Percentiles rank a stretch among this genome's conserved stretches.
phyloP scores from a whole-genome alignment of 2,329 filamentous ascomycete genomes.

The Scedosporium minutisporum region DNA sequence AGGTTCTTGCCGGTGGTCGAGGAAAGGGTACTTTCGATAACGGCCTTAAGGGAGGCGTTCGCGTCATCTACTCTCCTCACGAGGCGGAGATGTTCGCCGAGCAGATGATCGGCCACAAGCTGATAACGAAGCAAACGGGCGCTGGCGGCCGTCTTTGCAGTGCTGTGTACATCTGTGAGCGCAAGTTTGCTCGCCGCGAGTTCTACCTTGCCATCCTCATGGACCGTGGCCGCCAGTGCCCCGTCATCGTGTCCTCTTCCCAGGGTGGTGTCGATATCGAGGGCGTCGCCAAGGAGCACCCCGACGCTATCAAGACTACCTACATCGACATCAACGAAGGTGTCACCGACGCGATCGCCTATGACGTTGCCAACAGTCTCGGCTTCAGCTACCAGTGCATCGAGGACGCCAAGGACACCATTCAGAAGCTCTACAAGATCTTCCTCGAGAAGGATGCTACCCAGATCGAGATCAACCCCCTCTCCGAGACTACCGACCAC shows the following conservation, averaged over 20 bases:
- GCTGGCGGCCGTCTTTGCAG: constrained; percentile 89
- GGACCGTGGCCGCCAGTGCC: constrained; percentile 84
- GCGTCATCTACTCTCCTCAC: constrained; percentile 97
- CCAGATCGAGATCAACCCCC: constrained; percentile 99
- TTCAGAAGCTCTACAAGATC: constrained; percentile 98
- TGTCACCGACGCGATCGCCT: constrained; percentile 91
- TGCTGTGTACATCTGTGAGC: constrained; percentile 97
- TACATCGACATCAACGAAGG: constrained; percentile 88
- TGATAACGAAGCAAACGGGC: constrained; percentile 98
- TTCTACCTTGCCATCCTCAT: constrained; percentile 99
- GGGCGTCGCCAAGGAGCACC: constrained; percentile 94
- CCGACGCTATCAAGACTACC: constrained; percentile 90
- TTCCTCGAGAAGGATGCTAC: constrained; percentile 98
- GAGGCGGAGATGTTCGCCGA: constrained; percentile 95
- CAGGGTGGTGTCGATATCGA: constrained; percentile 99
- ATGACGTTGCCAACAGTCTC: constrained; percentile 79
- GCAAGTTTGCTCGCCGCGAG: constrained; percentile 97
- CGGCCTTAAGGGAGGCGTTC: constrained; percentile 95
- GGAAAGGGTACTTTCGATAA: constrained; percentile 98
- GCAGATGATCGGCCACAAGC: constrained; percentile 99
- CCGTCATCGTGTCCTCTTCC: constrained; percentile 94
- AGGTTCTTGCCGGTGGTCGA: constrained; percentile 94
- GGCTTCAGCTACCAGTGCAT: constrained; percentile 98
- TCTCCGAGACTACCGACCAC: constrained; percentile 97
- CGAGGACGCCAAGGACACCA: constrained; percentile 87